Evolutionary conservation across 345 rosid genomes (phyloP), one percentile per base, ranked within the genome.

Genomic region (Arabidopsis arenosa): DNA sequence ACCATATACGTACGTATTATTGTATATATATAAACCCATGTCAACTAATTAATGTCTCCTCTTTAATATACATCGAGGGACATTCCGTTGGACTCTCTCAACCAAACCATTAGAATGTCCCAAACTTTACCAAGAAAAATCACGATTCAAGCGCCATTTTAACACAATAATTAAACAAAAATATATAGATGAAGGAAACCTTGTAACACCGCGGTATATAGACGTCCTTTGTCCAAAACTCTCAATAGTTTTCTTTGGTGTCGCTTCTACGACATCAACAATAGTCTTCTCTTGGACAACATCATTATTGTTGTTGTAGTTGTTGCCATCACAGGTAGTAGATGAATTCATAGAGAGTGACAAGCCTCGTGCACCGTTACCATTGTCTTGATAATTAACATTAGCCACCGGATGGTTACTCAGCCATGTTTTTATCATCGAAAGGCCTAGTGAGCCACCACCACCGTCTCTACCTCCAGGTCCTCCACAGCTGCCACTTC

Each of bases 141-240:
- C 12, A 37, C 6, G 8, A 68, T 51, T 52, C 12, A 33, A 41
- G 14, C 47, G n/a, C 37, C 61, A 54, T 28, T 41, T 28, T 28
- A 68, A 2, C 32, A 59, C 74, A 14, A 21, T 9, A n/a, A n/a
- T n/a, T n/a, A 2, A 30, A 23, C 26, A 54, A 49, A 21, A 13
- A 36, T 1, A 12, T 6, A 21, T 7, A 14, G 44, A 61, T 41
- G 33, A 53, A 63, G 0, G 26, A 30, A 17, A 91, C 97, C 97
- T 93, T 55, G 97, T 93, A 61, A 93, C 97, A 59, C 98, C 97
- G 41, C 97, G 96, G 75, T 93, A 93, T 14, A 93, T 90, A 66
- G 98, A 91, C 36, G 98, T 93, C 67, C 98, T 81, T 72, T 93
- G 98, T 26, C 98, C 98, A 70, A 93, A 93, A 28, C 90, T 87